Percentiles rank a stretch among this genome's conserved stretches.
Conservation (phyloP, 805 yeast species). For the Saturnispora halmiae region DNA sequence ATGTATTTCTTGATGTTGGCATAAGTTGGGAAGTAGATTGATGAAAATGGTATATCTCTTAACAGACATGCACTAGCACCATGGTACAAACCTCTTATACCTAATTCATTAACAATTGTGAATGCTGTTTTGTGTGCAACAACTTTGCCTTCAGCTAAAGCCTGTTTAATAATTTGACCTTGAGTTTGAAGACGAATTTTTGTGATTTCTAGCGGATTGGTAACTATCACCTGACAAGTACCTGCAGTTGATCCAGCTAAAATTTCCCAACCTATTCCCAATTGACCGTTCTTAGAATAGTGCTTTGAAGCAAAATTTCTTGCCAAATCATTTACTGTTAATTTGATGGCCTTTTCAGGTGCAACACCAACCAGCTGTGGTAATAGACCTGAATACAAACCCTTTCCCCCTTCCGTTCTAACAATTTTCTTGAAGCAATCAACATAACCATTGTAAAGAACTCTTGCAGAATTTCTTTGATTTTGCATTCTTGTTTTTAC, state of each 20-base stretch:
- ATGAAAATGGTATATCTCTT: slow-evolving; percentile 94
- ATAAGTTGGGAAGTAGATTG: slow-evolving; percentile 94
- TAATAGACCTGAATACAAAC: slow-evolving; percentile 84
- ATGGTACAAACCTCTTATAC: slow-evolving; percentile 77
- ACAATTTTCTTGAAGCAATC: slow-evolving; percentile 82
- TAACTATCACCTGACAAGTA: slow-evolving; percentile 90
- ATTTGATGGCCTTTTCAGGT: slow-evolving; percentile 94
- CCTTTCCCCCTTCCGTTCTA: slow-evolving; percentile 67
- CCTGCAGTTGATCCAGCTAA: slow-evolving; percentile 93
- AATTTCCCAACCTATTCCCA: slow-evolving; percentile 56
- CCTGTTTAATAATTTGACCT: slow-evolving; percentile 51
- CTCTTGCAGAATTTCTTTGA: slow-evolving; percentile 55
- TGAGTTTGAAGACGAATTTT: slow-evolving; percentile 92
- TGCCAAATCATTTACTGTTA: slow-evolving; percentile 85
- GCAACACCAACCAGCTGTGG: slow-evolving; percentile 97
- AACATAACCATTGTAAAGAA: slow-evolving; percentile 62
- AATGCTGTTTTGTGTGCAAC: slow-evolving; percentile 46
- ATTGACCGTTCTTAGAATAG: slow-evolving; percentile 40
- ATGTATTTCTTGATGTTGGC: slow-evolving; percentile 81
- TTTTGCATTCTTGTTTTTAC: slow-evolving; percentile 97
- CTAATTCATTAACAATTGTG: slow-evolving; percentile 67
- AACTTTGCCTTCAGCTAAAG: slow-evolving; percentile 23
- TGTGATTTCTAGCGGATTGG: slow-evolving; percentile 93
- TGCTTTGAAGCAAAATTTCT: slow-evolving; percentile 58
- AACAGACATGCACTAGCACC: slow-evolving; percentile 87